Evolutionary conservation across 192 early-diverging fungal genomes (phyloP).

Genomic region (Spizellomyces sp.): DNA sequence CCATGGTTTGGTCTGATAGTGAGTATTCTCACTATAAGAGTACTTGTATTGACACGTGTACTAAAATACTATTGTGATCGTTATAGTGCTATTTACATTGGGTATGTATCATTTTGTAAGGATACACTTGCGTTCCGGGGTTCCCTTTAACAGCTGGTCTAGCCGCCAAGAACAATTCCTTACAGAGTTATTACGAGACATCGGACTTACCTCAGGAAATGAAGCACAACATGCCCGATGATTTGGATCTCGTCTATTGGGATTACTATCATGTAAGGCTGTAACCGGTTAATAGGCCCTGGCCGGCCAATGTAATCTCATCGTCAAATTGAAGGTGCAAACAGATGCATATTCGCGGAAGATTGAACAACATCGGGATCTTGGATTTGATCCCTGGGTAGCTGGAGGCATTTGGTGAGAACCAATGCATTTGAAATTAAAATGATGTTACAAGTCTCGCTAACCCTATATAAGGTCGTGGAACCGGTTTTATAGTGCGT

Average conservation of each 20-base stretch:
- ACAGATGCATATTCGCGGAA: constrained; percentile 73
- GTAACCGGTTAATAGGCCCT: neutral
- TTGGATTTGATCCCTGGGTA: constrained; percentile 84
- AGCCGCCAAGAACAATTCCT: constrained; percentile 79
- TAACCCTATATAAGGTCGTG: constrained; percentile 49
- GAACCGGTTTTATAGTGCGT: constrained; percentile 80
- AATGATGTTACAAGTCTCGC: constrained; percentile 49
- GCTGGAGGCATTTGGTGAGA: constrained; percentile 56
- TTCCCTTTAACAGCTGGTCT: constrained; percentile 15
- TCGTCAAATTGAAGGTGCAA: neutral
- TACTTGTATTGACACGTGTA: no score
- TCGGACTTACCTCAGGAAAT: constrained; percentile 55
- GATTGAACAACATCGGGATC: constrained; percentile 79
- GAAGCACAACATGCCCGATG: constrained; percentile 59
- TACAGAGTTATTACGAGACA: constrained; percentile 80
- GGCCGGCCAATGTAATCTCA: no score
- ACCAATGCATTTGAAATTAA: neutral
- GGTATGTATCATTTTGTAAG: constrained; percentile 7
- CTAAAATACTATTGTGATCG: neutral
- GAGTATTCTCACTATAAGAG: constrained; percentile 36
- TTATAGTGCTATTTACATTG: constrained; percentile 37
- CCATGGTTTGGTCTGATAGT: constrained; percentile 89
- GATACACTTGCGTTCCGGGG: neutral
- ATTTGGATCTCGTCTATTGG: constrained; percentile 80
- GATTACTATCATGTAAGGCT: constrained; percentile 73